phyloP scores from a whole-genome alignment of 768 basidiomycete species.

The Pulveroboletus sp. region DNA sequence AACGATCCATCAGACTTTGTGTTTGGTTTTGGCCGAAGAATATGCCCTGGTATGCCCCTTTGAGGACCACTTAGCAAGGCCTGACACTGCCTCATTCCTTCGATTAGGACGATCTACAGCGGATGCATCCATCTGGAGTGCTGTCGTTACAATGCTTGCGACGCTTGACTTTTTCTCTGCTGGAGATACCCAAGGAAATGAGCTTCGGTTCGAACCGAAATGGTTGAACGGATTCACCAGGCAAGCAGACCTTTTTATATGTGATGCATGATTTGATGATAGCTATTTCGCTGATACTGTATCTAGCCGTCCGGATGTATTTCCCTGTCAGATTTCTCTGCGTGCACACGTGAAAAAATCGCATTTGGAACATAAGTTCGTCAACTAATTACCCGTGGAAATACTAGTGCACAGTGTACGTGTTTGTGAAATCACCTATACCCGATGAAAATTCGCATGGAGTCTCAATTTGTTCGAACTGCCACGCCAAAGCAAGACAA shows the following conservation, averaged over 20 bases:
- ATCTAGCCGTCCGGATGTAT: constrained; percentile 7
- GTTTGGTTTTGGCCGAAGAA: constrained; percentile 15
- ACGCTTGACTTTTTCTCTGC: constrained; percentile 5
- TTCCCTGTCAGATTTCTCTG: constrained; percentile 9
- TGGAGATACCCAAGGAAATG: not conserved
- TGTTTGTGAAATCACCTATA: too few relatives aligned
- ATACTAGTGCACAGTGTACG: too few relatives aligned
- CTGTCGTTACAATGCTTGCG: constrained; percentile 14
- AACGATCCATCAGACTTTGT: constrained; percentile 4
- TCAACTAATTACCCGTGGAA: not conserved
- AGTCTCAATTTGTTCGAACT: too few relatives aligned
- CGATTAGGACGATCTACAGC: constrained; percentile 1
- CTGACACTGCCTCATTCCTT: not conserved
- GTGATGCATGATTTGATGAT: not conserved
- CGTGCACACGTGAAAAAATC: constrained; percentile 3
- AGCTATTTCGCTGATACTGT: too few relatives aligned
- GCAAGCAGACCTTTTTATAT: not conserved
- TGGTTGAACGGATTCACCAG: constrained; percentile 8
- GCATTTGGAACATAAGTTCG: not conserved
- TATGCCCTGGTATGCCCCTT: constrained; percentile 2
- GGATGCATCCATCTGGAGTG: constrained; percentile 5
- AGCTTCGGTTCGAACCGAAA: not conserved
- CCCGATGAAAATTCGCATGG: too few relatives aligned
- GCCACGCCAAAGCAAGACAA: too few relatives aligned
- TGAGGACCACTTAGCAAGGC: not conserved